Conservation (phyloP, 2,329 filamentous ascomycete species). For the Neoarthrinium moseri region DNA sequence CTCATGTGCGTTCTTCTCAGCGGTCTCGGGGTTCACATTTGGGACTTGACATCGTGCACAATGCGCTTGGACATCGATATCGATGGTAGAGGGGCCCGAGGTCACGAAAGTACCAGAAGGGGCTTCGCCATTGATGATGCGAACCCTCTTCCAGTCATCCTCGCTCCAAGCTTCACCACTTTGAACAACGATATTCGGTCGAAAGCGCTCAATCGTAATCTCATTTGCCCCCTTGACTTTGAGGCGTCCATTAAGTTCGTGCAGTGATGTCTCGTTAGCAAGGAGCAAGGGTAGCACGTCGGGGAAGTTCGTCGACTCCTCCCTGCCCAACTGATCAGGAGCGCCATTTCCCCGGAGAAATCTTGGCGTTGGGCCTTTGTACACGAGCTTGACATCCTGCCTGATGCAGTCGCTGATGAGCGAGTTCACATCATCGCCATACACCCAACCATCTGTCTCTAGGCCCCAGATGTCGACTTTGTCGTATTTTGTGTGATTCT, state of each 20-base stretch:
- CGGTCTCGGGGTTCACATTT: constrained; percentile 64
- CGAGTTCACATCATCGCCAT: constrained; percentile 47
- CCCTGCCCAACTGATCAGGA: constrained; percentile 50
- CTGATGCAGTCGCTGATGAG: constrained; percentile 55
- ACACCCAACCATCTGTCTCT: constrained; percentile 56
- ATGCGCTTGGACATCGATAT: constrained; percentile 56
- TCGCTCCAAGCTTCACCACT: constrained; percentile 59
- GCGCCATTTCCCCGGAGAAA: constrained; percentile 55
- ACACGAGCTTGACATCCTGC: constrained; percentile 55
- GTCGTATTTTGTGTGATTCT: constrained; percentile 45
- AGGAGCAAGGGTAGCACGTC: constrained; percentile 59
- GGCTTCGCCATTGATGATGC: constrained; percentile 32
- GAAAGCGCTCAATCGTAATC: constrained; percentile 61
- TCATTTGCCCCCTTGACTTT: constrained; percentile 35
- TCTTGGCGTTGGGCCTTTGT: constrained; percentile 59
- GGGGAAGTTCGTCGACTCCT: constrained; percentile 54
- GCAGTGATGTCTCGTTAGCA: constrained; percentile 52
- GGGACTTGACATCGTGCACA: constrained; percentile 63
- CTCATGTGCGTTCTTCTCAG: constrained; percentile 54
- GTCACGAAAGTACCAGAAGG: neutral
- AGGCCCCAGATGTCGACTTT: constrained; percentile 58
- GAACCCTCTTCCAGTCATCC: constrained; percentile 61
- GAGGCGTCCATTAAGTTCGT: constrained; percentile 57
- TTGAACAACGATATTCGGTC: constrained; percentile 61
- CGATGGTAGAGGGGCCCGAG: constrained; percentile 24